Percentiles rank a stretch among this genome's conserved stretches.
Conservation (phyloP, 2,329 filamentous ascomycete species). For the Aspergillus sp. region DNA sequence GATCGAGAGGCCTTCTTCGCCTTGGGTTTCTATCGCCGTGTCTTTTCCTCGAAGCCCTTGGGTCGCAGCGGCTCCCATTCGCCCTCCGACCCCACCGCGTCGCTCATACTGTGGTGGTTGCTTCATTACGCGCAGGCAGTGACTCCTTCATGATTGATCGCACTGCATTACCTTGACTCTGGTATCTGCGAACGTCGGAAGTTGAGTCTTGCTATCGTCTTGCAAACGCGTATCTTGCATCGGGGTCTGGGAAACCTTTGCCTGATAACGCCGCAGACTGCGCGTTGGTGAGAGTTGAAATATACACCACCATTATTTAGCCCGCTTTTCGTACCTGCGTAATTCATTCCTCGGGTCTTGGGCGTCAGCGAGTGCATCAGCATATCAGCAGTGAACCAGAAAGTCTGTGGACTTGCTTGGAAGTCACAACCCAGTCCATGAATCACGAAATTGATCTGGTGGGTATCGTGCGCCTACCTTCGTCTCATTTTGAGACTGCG, state of each 20-base stretch:
- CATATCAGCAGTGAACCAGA: conserved; percentile 42
- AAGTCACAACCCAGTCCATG: neutral
- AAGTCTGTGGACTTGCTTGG: neutral
- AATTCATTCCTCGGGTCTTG: conserved; percentile 24
- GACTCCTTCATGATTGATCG: conserved; percentile 34
- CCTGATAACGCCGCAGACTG: conserved; percentile 30
- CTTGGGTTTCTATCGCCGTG: conserved; percentile 71
- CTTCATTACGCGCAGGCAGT: conserved; percentile 32
- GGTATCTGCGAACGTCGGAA: conserved; percentile 40
- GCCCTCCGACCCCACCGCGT: conserved; percentile 27
- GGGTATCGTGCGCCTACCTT: neutral
- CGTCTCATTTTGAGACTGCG: neutral
- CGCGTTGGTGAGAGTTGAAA: conserved; percentile 29
- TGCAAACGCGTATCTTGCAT: conserved; percentile 37
- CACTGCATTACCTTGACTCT: conserved; percentile 26
- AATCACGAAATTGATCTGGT: neutral
- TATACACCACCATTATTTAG: conserved; percentile 19
- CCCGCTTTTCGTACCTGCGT: conserved; percentile 23
- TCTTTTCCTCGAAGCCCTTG: conserved; percentile 44
- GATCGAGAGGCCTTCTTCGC: conserved; percentile 71
- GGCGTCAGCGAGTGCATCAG: conserved; percentile 57
- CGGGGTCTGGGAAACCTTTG: conserved; percentile 47
- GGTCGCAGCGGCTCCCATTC: conserved; percentile 38
- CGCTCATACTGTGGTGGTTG: conserved; percentile 24
- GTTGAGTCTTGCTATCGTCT: conserved; percentile 61